phyloP scores from a whole-genome alignment of 345 rosid species.

The Brassica nigra region DNA sequence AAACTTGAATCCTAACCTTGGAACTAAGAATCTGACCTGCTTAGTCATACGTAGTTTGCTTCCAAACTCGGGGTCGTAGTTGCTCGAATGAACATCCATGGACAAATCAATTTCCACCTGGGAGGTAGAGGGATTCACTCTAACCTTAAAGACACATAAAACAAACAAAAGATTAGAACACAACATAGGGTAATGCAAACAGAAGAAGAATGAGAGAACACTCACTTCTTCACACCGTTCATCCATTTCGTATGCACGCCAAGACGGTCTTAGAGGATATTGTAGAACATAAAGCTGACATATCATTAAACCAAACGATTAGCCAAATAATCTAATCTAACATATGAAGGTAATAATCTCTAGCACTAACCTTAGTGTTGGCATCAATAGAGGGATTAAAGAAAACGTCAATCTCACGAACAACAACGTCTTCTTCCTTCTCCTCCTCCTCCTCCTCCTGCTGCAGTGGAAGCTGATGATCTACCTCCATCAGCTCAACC shows the following conservation, averaged over 20 bases:
- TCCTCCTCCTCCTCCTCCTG: constrained; percentile 42
- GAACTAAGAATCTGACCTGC: constrained; percentile 54
- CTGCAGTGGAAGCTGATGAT: constrained; percentile 27
- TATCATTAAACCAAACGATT: not conserved
- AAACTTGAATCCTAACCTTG: constrained; percentile 14
- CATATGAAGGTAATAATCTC: not conserved
- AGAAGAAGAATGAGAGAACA: not conserved
- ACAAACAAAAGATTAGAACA: constrained; percentile 17
- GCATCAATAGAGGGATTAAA: constrained; percentile 58
- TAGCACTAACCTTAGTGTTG: constrained; percentile 49
- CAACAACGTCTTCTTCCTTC: constrained; percentile 66
- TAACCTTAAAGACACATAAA: constrained; percentile 51
- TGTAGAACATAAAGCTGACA: constrained; percentile 81
- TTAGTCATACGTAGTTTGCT: constrained; percentile 46
- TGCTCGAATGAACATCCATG: constrained; percentile 52
- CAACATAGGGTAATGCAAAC: not conserved
- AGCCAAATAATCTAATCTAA: not conserved
- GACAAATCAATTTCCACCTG: constrained; percentile 80
- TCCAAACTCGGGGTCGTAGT: constrained; percentile 52
- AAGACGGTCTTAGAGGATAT: constrained; percentile 76
- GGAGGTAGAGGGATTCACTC: constrained; percentile 60
- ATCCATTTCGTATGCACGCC: constrained; percentile 93
- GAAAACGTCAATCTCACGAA: constrained; percentile 85
- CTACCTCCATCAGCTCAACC: constrained; percentile 47
- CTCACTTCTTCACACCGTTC: constrained; percentile 76